Percentiles rank a stretch among this genome's conserved stretches.
Conservation (phyloP, 2,329 filamentous ascomycete genomes). For the Calycina marina region DNA sequence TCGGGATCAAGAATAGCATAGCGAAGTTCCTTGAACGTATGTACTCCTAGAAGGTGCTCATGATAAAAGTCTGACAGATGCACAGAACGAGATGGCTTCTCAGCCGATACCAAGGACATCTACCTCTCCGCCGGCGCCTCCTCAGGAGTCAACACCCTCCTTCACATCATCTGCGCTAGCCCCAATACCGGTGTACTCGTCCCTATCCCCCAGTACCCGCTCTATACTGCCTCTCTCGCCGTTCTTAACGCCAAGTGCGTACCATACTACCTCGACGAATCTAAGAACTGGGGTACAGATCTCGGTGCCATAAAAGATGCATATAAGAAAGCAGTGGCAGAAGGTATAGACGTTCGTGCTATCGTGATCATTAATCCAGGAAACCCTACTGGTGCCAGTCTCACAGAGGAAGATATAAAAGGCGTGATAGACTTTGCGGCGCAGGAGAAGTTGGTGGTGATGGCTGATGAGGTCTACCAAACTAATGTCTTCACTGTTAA, state of each 20-base stretch:
- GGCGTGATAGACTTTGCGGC: constrained; percentile 77
- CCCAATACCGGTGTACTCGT: constrained; percentile 74
- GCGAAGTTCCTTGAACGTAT: constrained; percentile 82
- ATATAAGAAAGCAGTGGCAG: constrained; percentile 56
- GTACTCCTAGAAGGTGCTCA: constrained; percentile 20
- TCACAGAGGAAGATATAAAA: constrained; percentile 65
- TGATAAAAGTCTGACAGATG: constrained; percentile 2
- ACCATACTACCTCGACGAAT: constrained; percentile 86
- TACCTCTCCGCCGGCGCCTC: constrained; percentile 89
- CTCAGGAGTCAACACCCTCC: constrained; percentile 83
- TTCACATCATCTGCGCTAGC: constrained; percentile 73
- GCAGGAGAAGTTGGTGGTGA: constrained; percentile 71
- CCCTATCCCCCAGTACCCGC: constrained; percentile 93
- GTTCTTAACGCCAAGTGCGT: constrained; percentile 77
- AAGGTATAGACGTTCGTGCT: constrained; percentile 76
- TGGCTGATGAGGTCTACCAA: constrained; percentile 98
- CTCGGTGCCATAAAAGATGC: constrained; percentile 61
- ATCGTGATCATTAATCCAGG: constrained; percentile 98
- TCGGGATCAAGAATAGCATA: constrained; percentile 75
- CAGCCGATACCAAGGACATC: constrained; percentile 65
- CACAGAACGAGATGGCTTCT: constrained; percentile 70
- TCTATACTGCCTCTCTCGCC: constrained; percentile 87
- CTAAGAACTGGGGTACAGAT: constrained; percentile 76
- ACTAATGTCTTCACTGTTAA: constrained; percentile 93
- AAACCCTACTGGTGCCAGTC: constrained; percentile 85